Evolutionary conservation across 306 rosid genomes (phyloP).

Genomic region (Prunus dulcis): DNA sequence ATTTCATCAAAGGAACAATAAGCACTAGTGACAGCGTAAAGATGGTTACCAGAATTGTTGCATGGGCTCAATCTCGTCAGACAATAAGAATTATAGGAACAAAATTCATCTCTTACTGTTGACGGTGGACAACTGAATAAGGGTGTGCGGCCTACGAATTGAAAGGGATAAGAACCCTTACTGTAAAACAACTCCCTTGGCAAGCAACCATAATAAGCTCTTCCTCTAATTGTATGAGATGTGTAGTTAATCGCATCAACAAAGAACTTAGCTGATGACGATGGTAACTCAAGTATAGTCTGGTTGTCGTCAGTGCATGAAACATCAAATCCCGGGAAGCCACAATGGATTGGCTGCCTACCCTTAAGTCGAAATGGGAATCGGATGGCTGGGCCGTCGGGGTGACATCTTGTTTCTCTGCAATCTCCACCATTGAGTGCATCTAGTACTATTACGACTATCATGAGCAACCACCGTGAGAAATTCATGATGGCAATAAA

Average conservation of each 20-base stretch:
- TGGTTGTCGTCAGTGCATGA: slow-evolving; percentile 7
- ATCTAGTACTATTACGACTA: too few species aligned
- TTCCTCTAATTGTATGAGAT: slow-evolving; percentile 17
- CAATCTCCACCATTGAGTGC: slow-evolving; percentile 3
- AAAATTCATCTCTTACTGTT: background rate
- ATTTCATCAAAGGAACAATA: accelerated
- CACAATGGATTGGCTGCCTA: too few species aligned
- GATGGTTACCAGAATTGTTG: background rate
- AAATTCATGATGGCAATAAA: too few species aligned
- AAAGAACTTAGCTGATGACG: background rate
- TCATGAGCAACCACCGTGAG: too few species aligned
- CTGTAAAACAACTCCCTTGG: background rate
- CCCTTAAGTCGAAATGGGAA: too few species aligned
- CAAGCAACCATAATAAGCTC: slow-evolving; percentile 6
- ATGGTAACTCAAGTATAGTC: too few species aligned
- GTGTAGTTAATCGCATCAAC: slow-evolving; percentile 31
- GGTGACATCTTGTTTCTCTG: slow-evolving; percentile 16
- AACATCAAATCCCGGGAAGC: slow-evolving; percentile 31
- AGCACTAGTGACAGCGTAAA: background rate
- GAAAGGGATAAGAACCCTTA: background rate
- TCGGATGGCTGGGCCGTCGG: background rate
- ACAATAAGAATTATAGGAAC: too few species aligned
- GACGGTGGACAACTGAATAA: slow-evolving; percentile 33
- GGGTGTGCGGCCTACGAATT: background rate
- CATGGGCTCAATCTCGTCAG: background rate